phyloP scores from a whole-genome alignment of 495 filamentous ascomycete genomes.

The Lasiosphaeria hispida region DNA sequence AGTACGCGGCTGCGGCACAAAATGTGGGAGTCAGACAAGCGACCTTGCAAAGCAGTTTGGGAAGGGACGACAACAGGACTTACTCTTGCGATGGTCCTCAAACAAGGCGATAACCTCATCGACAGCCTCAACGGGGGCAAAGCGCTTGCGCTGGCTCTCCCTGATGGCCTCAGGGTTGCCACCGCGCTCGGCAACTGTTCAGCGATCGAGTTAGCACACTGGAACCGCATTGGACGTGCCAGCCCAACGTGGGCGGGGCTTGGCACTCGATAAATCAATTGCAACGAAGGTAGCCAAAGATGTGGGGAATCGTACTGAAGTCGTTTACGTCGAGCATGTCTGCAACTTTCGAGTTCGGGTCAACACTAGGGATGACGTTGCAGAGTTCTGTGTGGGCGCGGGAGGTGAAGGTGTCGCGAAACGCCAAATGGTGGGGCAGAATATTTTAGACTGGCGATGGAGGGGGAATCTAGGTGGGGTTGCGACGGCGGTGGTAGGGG shows the following conservation, averaged over 20 bases:
- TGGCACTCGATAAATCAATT: background rate
- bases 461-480: conserved; percentile 30
- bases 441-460: conserved; percentile 31
- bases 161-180: conserved; percentile 86
- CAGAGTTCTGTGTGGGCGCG: background rate
- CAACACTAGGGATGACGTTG: background rate
- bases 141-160: conserved; percentile 79
- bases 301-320: conserved; percentile 29
- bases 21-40: background rate
- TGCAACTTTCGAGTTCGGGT: background rate
- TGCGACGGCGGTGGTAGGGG: background rate
- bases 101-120: conserved; percentile 88
- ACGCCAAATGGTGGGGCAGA: conserved; percentile 33
- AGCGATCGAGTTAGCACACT: conserved; percentile 76
- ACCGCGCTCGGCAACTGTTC: conserved; percentile 69
- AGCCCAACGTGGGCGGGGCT: conserved; percentile 8
- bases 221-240: background rate
- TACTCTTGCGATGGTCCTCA: conserved; percentile 81
- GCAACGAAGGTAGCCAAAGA: background rate
- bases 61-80: conserved; percentile 25
- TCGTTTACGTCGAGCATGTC: conserved; percentile 42
- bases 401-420: conserved; percentile 19
- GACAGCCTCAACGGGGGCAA: conserved; percentile 75
- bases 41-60: background rate
- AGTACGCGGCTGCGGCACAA: conserved; percentile 55